Evolutionary conservation across 306 rosid species (phyloP), one percentile per base, ranked within the genome.

Genomic region (Lotus japonicus): DNA sequence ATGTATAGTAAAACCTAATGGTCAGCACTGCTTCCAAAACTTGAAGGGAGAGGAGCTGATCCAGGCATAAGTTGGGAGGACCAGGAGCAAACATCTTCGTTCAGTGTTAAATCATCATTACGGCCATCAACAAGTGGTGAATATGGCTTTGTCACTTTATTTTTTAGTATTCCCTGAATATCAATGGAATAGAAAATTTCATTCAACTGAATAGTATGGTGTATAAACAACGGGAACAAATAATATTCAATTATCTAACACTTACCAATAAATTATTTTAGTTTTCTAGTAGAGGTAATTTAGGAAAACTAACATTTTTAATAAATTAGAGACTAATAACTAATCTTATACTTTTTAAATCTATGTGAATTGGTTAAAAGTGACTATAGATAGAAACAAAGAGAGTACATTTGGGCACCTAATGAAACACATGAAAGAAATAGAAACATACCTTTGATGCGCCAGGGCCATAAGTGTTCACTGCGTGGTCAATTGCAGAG

Each of bases 401-500:
- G 7, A 31, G 36, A 31, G 36, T 26, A 26, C 31, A 64, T 65
- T 64, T 17, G 45, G 44, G 45, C 36, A 56, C 15, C 16, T 44
- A 71, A 55, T 4, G 60, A 46, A 72, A 54, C 51, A 6, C 8
- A n/a, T 2, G 45, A 57, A 15, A 74, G 50, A 54, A 64, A 49
- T 33, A 67, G 23, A 52, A 76, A 51, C 78, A 71, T 50, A 94
- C 97, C 96, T 94, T 94, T 33, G 90, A 64, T 73, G 72, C 79
- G 15, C 83, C 79, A 17, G 89, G 87, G 58, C 95, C 90, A 1
- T 90, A 94, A 68, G 84, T 85, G 75, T 80, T 72, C 81, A 76
- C 51, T 51, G 97, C 96, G 69, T 62, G 90, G 59, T 85, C 90
- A 78, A 94, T 88, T 74, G 99, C 85, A 63, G 88, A 33, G 84